Base-by-base conservation (phyloP, 768 basidiomycete genomes). In the Amanita pseudoporphyria region DNA sequence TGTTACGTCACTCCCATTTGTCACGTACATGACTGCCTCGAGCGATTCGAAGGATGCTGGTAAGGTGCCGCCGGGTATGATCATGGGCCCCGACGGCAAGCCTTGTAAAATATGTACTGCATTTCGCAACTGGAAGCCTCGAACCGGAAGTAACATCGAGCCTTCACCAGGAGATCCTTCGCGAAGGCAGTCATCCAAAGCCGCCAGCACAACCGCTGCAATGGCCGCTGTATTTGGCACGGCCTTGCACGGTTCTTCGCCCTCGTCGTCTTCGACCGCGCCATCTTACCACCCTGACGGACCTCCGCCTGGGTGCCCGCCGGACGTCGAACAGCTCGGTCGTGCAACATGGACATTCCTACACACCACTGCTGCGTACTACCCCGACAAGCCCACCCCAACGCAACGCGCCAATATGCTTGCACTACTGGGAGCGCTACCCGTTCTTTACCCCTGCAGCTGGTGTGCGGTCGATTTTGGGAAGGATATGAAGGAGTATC, bases 331-430 rank as follows among this genome's bases (percentile, higher is more conserved):
- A 60, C 74, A 81, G 52, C 82, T 98, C 43, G 95, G 95, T 2
- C 81, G 82, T 43, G 86, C 94, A 39, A 95, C 95, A 1, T 97
- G 95, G 95, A 85, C 92, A 13, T 98, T 98, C 76, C 73, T 98
- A 28, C 95, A 97, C 60, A 84, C 92, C 7, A 85, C 95, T 5
- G 94, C 93, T 0, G 91, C 95, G 18, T 96, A 97, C 66, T 98
- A 93, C 67, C 93, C 95, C 22, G 79, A 84, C n/a, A 66, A 69
- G 13, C 90, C 95, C 1, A 79, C 83, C 0, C 72, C 81, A 1
- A 68, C 70, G 5, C 90, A 95, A 57, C 83, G 87, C 51, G 74
- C 79, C 24, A 82, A 87, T 55, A 97, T 97, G 93, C 70, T 89
- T 30, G 72, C 76, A 57, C 73, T 98, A 21, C 67, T 98, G 12